These are phyloP conservation scores for Podila verticillata DNA, from an alignment of 192 early-diverging fungal species.

Conservation along the genomic window DNA sequence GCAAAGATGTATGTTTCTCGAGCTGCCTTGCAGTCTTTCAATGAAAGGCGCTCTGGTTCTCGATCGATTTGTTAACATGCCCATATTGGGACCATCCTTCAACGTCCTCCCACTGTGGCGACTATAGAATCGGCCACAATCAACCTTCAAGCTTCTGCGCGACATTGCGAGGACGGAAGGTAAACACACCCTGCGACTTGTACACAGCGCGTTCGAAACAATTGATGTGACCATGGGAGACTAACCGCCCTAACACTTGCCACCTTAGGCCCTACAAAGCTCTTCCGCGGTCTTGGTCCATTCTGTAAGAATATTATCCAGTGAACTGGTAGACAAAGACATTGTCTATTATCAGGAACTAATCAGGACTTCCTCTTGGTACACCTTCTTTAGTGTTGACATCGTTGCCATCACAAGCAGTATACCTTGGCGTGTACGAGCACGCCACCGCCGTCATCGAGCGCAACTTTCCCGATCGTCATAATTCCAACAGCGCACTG, in stretches of 20 bases:
- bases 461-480: slow-evolving; percentile 32
- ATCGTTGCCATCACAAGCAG: slow-evolving; percentile 37
- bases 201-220: no score
- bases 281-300: slow-evolving; percentile 46
- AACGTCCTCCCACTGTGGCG: no score
- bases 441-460: slow-evolving; percentile 45
- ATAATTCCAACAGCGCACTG: slow-evolving; percentile 42
- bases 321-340: no score
- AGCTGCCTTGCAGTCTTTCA: not conserved
- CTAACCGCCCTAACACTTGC: not conserved
- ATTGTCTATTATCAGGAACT: no score
- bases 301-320: slow-evolving; percentile 20
- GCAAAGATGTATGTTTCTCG: slow-evolving; percentile 35
- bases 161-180: slow-evolving; percentile 50
- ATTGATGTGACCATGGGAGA: no score
- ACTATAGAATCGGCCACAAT: slow-evolving; percentile 38
- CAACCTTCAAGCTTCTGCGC: slow-evolving; percentile 41
- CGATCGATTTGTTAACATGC: not conserved
- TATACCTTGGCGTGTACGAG: slow-evolving; percentile 51
- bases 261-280: slow-evolving; percentile 33
- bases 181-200: not conserved
- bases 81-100: not conserved
- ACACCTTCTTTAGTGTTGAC: slow-evolving; percentile 24
- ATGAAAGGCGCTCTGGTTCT: not conserved
- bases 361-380: no score